Evolutionary conservation across 163 green algal genomes (phyloP).

Genomic region (Coccomyxa subellipsoidea): DNA sequence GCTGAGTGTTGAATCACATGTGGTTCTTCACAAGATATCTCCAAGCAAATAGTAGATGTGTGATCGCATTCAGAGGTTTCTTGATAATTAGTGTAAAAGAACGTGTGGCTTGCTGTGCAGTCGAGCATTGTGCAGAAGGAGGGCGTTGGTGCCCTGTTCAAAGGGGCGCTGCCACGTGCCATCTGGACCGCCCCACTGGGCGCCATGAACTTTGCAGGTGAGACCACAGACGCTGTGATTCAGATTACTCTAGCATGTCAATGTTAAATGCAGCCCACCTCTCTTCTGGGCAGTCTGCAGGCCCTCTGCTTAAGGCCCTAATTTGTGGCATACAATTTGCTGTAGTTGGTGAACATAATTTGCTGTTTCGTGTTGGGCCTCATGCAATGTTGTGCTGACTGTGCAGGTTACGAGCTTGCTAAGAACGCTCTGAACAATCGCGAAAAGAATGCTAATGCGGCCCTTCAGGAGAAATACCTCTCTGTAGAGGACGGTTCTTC

Average conservation of each 20-base stretch:
- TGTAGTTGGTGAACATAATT: too few species aligned
- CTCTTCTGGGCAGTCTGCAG: background rate
- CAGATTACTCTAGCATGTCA: too few species aligned
- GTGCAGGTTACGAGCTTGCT: conserved; percentile 65
- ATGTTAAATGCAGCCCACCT: background rate
- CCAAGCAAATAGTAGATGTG: too few species aligned
- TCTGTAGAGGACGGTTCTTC: background rate
- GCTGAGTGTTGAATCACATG: too few species aligned
- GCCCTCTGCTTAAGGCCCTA: too few species aligned
- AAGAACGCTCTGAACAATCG: conserved; percentile 50
- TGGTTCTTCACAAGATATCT: too few species aligned
- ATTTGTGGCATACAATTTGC: too few species aligned
- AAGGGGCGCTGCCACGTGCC: conserved; percentile 54
- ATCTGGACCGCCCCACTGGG: conserved; percentile 71
- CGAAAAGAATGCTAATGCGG: background rate
- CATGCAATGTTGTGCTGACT: background rate
- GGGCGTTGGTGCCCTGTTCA: conserved; percentile 57
- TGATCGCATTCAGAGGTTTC: too few species aligned
- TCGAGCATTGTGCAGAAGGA: conserved; percentile 51
- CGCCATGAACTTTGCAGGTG: conserved; percentile 72
- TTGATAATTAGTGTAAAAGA: too few species aligned
- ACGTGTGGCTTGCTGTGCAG: conserved; percentile 20
- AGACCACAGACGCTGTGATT: too few species aligned
- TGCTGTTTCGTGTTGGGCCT: too few species aligned
- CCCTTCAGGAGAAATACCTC: background rate